Conservation (phyloP, 768 basidiomycete species). For the Leucosporidium yakuticum region DNA sequence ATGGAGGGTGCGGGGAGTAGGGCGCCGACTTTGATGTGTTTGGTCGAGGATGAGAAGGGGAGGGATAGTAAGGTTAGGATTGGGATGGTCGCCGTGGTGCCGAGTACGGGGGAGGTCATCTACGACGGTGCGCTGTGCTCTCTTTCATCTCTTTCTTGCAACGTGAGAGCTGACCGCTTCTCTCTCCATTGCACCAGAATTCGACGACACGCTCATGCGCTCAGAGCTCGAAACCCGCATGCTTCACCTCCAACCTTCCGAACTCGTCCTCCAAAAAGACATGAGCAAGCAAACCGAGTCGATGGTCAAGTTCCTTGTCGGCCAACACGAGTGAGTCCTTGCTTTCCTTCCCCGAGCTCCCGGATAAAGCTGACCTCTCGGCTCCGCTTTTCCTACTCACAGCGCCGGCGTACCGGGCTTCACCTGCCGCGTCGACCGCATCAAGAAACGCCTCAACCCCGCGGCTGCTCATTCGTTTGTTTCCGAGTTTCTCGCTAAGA, state of each 20-base stretch:
- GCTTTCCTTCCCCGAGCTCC: conserved; percentile 39
- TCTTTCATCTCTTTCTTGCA: not conserved
- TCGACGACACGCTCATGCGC: conserved; percentile 69
- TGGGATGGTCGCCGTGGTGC: conserved; percentile 70
- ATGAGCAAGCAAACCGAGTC: conserved; percentile 67
- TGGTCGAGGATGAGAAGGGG: conserved; percentile 57
- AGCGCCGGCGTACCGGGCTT: conserved; percentile 15
- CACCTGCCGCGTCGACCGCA: conserved; percentile 22
- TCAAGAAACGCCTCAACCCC: conserved; percentile 10
- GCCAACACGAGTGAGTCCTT: conserved; percentile 15
- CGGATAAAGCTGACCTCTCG: too few relatives aligned
- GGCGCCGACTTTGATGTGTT: conserved; percentile 66
- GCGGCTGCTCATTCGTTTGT: conserved; percentile 13
- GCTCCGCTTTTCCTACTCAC: not conserved
- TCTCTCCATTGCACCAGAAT: conserved; percentile 14
- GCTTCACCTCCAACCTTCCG: conserved; percentile 74
- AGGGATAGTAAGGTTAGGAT: conserved; percentile 51
- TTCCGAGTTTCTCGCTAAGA: conserved; percentile 15
- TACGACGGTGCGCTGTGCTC: conserved; percentile 60
- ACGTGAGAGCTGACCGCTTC: not conserved
- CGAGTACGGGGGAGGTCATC: conserved; percentile 83
- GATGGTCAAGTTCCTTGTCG: conserved; percentile 62
- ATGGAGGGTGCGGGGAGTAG: conserved; percentile 43
- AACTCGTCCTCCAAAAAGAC: conserved; percentile 51
- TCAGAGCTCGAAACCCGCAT: conserved; percentile 87